These are phyloP conservation scores for Phytophthora pisi DNA, from an alignment of 352 stramenopile genomes.

Conservation along the genomic window DNA sequence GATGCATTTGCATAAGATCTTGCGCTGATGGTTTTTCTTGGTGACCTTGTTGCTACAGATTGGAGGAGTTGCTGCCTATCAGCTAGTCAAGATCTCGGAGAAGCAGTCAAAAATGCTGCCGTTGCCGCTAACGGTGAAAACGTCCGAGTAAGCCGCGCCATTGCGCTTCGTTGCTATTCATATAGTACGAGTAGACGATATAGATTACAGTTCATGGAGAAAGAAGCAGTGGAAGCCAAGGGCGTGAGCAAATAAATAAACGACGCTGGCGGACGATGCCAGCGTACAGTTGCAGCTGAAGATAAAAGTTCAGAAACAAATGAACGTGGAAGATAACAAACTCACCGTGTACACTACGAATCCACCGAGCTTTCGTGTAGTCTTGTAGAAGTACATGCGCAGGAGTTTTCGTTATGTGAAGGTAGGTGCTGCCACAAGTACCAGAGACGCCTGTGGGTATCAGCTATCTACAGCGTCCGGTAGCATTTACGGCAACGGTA, in stretches of 20 bases:
- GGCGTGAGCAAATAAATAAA: conserved; percentile 10
- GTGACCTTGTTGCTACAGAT: conserved; percentile 35
- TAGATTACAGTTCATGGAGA: conserved; percentile 33
- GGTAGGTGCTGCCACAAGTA: no score
- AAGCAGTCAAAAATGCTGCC: conserved; percentile 51
- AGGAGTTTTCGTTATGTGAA: no score
- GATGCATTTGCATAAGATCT: background rate
- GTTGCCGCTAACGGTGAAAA: conserved; percentile 58
- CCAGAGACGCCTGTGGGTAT: no score
- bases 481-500: background rate
- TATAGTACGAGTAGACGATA: conserved; percentile 38
- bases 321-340: conserved; percentile 14
- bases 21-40: conserved; percentile 8
- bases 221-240: conserved; percentile 23
- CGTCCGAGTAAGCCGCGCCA: conserved; percentile 27
- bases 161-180: conserved; percentile 24
- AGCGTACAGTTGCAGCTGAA: conserved; percentile 29
- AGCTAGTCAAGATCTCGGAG: conserved; percentile 76
- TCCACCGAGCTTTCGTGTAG: no score
- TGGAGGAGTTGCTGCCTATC: conserved; percentile 75
- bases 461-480: no score
- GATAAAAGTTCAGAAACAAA: conserved; percentile 32
- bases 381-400: no score
- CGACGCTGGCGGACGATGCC: conserved; percentile 14
- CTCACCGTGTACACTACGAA: no score